These are phyloP conservation scores for Gossypium anomalum DNA, from an alignment of 345 rosid species.

Conservation along the genomic window DNA sequence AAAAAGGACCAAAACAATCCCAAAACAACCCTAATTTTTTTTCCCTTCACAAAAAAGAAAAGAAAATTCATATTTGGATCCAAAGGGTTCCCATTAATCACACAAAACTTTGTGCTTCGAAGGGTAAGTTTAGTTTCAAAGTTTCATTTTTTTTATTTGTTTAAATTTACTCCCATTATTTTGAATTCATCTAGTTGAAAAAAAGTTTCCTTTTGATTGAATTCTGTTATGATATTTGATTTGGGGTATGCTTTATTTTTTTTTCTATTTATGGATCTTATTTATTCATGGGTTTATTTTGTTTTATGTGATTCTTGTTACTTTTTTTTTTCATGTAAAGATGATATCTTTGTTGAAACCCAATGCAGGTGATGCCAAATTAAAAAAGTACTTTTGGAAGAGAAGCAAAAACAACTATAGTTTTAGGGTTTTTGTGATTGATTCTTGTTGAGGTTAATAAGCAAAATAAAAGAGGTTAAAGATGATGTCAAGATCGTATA, in stretches of 20 bases:
- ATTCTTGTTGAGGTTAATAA: conserved; percentile 18
- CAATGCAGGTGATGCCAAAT: conserved; percentile 42
- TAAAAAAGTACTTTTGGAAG: conserved; percentile 14
- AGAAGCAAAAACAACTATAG: conserved; percentile 6
- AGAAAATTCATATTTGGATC: conserved; percentile 24
- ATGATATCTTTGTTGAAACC: conserved; percentile 21
- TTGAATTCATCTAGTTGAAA: background rate
- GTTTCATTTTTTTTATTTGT: background rate
- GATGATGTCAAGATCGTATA: conserved; percentile 71
- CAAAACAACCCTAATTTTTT: conserved; percentile 46
- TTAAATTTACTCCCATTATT: background rate
- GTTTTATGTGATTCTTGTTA: conserved; percentile 11
- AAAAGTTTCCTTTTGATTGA: background rate
- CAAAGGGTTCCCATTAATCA: conserved; percentile 12
- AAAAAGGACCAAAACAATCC: conserved; percentile 18
- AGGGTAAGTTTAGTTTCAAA: conserved; percentile 27
- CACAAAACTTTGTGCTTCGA: conserved; percentile 13
- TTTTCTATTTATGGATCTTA: conserved; percentile 19
- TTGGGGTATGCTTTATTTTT: background rate
- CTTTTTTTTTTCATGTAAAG: conserved; percentile 2
- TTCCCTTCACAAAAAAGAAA: conserved; percentile 14
- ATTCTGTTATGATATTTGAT: background rate
- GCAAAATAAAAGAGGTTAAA: conserved; percentile 17
- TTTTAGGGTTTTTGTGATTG: conserved; percentile 29
- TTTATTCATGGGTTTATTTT: conserved; percentile 11